Evolutionary conservation across 768 basidiomycete species (phyloP).

Genomic region (Amanita rimosa): DNA sequence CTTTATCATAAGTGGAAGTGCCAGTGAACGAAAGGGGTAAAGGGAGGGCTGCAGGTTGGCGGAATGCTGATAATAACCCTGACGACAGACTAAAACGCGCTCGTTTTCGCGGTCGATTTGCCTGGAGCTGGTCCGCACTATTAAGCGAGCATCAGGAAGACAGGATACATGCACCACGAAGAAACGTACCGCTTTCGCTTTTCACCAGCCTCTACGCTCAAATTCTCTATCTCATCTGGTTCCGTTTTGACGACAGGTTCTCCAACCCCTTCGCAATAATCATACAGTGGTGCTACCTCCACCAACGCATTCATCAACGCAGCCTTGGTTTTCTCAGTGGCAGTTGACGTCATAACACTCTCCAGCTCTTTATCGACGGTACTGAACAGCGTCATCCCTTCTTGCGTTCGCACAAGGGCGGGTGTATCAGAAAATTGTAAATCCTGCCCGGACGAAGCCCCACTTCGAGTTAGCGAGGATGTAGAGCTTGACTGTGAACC

Average conservation of each 20-base stretch:
- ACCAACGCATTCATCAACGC: constrained; percentile 20
- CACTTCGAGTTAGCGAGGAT: constrained; percentile 2
- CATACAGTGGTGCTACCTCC: constrained; percentile 19
- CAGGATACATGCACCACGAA: not conserved
- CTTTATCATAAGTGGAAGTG: constrained; percentile 13
- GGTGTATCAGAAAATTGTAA: constrained; percentile 52
- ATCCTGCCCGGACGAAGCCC: constrained; percentile 22
- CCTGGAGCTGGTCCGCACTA: constrained; percentile 7
- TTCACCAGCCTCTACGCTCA: constrained; percentile 26
- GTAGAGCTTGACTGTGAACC: not conserved
- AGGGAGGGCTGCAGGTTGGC: not conserved
- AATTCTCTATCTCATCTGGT: constrained; percentile 1
- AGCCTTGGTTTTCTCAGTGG: not conserved
- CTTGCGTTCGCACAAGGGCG: constrained; percentile 58
- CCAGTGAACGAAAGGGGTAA: constrained; percentile 22
- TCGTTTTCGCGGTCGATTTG: constrained; percentile 51
- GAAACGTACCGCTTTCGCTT: constrained; percentile 2
- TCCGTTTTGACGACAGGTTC: constrained; percentile 9
- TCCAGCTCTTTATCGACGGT: constrained; percentile 47
- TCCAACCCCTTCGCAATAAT: constrained; percentile 15
- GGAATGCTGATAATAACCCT: not conserved
- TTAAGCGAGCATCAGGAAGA: not conserved
- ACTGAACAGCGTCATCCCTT: constrained; percentile 62
- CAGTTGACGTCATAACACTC: not conserved
- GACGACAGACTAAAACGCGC: constrained; percentile 31